phyloP scores from a whole-genome alignment of 495 filamentous ascomycete species.

The Aspergillus campestris region DNA sequence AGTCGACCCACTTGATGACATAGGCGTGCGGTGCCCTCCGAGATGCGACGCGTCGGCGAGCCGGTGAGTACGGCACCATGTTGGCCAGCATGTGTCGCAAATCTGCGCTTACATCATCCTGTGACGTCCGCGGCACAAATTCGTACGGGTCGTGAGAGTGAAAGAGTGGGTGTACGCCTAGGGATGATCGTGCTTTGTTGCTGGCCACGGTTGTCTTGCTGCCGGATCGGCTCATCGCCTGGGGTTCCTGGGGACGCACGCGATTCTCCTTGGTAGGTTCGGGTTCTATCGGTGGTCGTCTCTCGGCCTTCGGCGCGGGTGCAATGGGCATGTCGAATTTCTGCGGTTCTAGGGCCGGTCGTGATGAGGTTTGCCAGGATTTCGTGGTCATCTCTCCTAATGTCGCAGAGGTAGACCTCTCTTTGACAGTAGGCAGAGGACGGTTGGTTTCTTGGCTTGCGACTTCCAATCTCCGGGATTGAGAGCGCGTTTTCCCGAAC shows the following conservation, averaged over 20 bases:
- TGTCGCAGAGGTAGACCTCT: slow-evolving; percentile 16
- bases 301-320: slow-evolving; percentile 1
- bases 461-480: slow-evolving; percentile 33
- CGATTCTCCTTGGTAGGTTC: background rate
- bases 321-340: background rate
- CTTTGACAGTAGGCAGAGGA: slow-evolving; percentile 9
- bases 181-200: slow-evolving; percentile 29
- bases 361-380: slow-evolving; percentile 5
- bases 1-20: slow-evolving; percentile 92
- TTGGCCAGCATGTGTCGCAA: slow-evolving; percentile 37
- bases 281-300: background rate
- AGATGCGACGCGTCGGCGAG: slow-evolving; percentile 23
- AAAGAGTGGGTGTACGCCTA: slow-evolving; percentile 33
- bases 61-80: slow-evolving; percentile 25
- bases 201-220: slow-evolving; percentile 23
- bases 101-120: slow-evolving; percentile 33
- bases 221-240: slow-evolving; percentile 19
- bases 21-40: slow-evolving; percentile 34
- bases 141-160: slow-evolving; percentile 31
- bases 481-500: slow-evolving; percentile 40
- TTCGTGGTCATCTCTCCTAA: slow-evolving; percentile 12
- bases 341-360: background rate
- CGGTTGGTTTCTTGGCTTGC: slow-evolving; percentile 17
- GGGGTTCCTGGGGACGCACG: background rate
- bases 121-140: slow-evolving; percentile 28